Evolutionary conservation across 2,329 filamentous ascomycete species (phyloP).

Genomic region (Nannizziopsis arthrosporioides): DNA sequence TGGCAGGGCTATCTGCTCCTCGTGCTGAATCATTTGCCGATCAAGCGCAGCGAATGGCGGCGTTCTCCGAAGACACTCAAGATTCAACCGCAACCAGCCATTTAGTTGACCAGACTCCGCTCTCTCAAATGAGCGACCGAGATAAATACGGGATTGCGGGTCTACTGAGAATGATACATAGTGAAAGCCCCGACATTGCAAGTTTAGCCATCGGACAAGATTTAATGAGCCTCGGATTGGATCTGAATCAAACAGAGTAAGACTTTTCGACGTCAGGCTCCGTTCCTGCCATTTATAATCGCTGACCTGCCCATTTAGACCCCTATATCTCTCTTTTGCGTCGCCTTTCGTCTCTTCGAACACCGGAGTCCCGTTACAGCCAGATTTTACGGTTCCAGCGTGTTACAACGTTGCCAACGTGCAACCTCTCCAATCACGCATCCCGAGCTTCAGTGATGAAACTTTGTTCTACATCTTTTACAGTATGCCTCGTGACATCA

Average conservation of each 20-base stretch:
- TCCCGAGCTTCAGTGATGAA: conserved; percentile 50
- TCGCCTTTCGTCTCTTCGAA: conserved; percentile 50
- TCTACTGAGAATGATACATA: conserved; percentile 46
- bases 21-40: conserved; percentile 24
- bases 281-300: not conserved
- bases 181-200: conserved; percentile 42
- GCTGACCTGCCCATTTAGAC: conserved; percentile 31
- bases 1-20: conserved; percentile 19
- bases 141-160: conserved; percentile 51
- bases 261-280: conserved; percentile 19
- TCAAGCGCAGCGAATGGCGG: conserved; percentile 23
- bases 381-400: conserved; percentile 50
- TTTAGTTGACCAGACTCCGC: conserved; percentile 13
- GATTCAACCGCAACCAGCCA: conserved; percentile 9
- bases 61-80: conserved; percentile 14
- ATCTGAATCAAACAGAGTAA: conserved; percentile 52
- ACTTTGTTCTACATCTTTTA: conserved; percentile 61
- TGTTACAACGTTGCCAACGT: conserved; percentile 58
- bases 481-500: conserved; percentile 52
- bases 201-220: conserved; percentile 52
- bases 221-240: conserved; percentile 51
- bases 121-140: conserved; percentile 48
- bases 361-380: conserved; percentile 48
- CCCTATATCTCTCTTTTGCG: conserved; percentile 52
- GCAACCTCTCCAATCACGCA: conserved; percentile 47